Conservation (phyloP, 352 stramenopile genomes). For the Achlya hypogyna region DNA sequence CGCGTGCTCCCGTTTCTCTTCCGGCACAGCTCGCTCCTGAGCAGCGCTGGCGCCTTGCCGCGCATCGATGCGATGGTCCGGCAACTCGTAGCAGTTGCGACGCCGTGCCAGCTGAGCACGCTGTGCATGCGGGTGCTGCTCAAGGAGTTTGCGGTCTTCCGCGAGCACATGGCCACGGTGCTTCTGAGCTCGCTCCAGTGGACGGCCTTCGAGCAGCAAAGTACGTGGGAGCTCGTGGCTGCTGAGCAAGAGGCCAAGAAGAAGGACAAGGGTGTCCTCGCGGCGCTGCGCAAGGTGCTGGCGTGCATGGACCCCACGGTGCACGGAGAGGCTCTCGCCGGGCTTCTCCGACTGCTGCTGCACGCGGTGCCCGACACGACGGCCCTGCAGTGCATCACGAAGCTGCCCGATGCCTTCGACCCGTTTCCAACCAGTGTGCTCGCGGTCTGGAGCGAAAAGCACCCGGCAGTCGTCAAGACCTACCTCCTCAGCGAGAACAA, state of each 20-base stretch:
- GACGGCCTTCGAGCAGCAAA: constrained; percentile 77
- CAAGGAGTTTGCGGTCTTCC: constrained; percentile 68
- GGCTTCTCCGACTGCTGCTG: constrained; percentile 65
- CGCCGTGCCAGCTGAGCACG: constrained; percentile 43
- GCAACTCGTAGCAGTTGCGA: constrained; percentile 50
- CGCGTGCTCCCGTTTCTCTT: constrained; percentile 64
- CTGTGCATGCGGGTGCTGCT: constrained; percentile 55
- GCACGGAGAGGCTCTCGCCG: constrained; percentile 59
- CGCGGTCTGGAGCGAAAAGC: constrained; percentile 62
- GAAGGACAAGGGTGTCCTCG: constrained; percentile 44
- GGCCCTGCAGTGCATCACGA: constrained; percentile 68
- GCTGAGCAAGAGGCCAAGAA: constrained; percentile 42
- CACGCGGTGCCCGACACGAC: constrained; percentile 54
- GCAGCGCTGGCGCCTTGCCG: constrained; percentile 44
- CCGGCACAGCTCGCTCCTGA: constrained; percentile 48
- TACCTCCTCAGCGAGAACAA: constrained; percentile 30
- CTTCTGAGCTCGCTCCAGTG: constrained; percentile 68
- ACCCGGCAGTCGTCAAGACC: constrained; percentile 41
- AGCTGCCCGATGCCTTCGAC: constrained; percentile 49
- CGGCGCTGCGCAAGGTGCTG: constrained; percentile 63
- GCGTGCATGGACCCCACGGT: constrained; percentile 64
- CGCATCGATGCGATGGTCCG: constrained; percentile 62
- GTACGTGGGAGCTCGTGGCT: constrained; percentile 68
- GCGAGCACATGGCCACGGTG: constrained; percentile 55
- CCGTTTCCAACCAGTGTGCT: constrained; percentile 61